Evolutionary conservation across 768 basidiomycete species (phyloP), one percentile per base, ranked within the genome.

Genomic region (Leucosporidium creatinivorum): DNA sequence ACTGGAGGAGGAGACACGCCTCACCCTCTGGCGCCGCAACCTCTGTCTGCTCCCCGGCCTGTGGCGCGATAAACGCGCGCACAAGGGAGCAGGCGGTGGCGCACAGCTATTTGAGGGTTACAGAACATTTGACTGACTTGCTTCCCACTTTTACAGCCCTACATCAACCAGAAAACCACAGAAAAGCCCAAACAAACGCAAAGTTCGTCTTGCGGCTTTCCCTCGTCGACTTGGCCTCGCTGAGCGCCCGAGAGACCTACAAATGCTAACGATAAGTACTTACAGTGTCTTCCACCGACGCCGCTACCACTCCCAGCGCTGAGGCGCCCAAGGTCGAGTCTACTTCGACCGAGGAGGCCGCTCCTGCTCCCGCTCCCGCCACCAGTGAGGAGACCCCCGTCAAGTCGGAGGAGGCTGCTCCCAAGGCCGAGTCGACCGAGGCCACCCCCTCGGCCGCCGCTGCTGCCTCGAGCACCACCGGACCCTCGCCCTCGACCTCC

Each of bases 401-500:
- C 51, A 9, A 17, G 12, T 23, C 51, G n/a, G 21, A 17, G 12
- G 51, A n/a, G n/a, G n/a, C 51, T 26, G 8, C 33, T 33, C 33
- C 51, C 51, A 23, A 17, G 19, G 39, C 57, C 58, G 49, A 49
- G 28, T 52, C 72, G 55, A 70, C 74, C 67, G 70, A 70, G 50
- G 73, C 75, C 56, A 44, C 75, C 55, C 44, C 64, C 23, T 36
- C 61, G 21, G 54, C 60, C 55, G 26, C 47, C 23, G 51, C 63
- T 3, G 8, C 44, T 1, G 30, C 33, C 5, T 33, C 33, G 33
- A 33, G n/a, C n/a, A n/a, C 23, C 31, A 50, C 58, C n/a, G 28
- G 58, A 3, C 49, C 68, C 30, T 68, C 66, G 26, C 65, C 69
- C 30, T 66, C 75, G 58, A 77, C 77, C 54, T 96, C 93, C 67